Base-by-base conservation (phyloP, 192 early-diverging fungal species). In the Entomortierella beljakovae region DNA sequence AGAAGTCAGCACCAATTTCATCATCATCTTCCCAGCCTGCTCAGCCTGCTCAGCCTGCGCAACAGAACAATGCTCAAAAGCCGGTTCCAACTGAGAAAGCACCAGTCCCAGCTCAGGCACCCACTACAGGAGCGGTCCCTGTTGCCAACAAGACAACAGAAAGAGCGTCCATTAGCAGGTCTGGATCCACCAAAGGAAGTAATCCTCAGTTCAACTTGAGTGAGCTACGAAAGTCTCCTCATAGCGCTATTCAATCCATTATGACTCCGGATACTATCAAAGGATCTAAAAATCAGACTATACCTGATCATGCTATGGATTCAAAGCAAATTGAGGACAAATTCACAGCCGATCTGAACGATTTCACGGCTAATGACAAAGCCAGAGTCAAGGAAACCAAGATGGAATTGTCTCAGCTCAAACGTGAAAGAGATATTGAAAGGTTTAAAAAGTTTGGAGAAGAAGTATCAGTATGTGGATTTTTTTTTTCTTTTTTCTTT, bases 401-500 rank as follows among this genome's bases (percentile, higher is more conserved):
- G 51, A 57, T 74, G 13, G 71, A 49, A 31, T 40, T 74, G 11
- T 60, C 60, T 23, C 71, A 74, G 46, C 67, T 61, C 46, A 58
- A 63, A 51, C 64, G 88, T 23, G 92, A 92, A 71, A 92, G 90
- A 68, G 90, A 91, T 40, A 92, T 96, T 53, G 90, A 92, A 2
- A 94, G 95, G 52, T 86, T 97, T 67, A 90, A 88, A 64, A 89
- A 90, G 42, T 97, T 96, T 72, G 91, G 93, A 63, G 81, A 88
- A 71, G 87, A 81, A 3, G 93, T 97, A 63, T 93, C 65, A 25
- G 82, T 83, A 60, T 46, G 71, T 49, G 9, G 28, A 38, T 0
- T 16, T 23, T 22, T 9, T 33, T 33, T 6, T 10, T 49, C 43
- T 35, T 49, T 15, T 51, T 51, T 50, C 0, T 33, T 42, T 34